Evolutionary conservation across 1,284 basidiomycete genomes (phyloP), one percentile per base, ranked within the genome.

Genomic region (Phaffia rhodozyma): DNA sequence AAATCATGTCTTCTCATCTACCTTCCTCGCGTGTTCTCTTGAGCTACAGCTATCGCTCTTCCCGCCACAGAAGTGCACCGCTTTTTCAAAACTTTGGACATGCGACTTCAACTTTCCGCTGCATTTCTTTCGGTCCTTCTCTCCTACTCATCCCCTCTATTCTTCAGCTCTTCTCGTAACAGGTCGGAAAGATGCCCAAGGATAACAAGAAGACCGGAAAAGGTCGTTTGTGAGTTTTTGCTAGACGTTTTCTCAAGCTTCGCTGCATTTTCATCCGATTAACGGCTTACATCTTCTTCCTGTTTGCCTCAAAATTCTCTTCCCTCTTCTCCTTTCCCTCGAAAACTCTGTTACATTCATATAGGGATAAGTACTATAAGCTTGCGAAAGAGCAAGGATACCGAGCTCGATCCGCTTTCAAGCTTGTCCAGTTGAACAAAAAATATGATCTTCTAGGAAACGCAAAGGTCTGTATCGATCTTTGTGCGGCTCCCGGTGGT

Each of bases 381-480:
- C 77, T 81, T 60, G 79, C 79, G 61, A 83, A 82, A 70, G 94
- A 98, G 79, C 96, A 98, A 80, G 96, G 96, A 67, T 99, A 94
- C 76, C 89, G 96, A 68, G 96, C 96, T 69, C 94, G 96, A 82
- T 97, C 96, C 27, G 96, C 96, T 3, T 99, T 98, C 86, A 99
- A 99, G 79, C 84, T 99, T 66, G 93, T 98, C 65, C 96, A 99
- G 76, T 80, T 99, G 69, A 98, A 99, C 82, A 94, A 97, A 75
- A 97, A 97, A 78, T 99, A 89, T 78, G 84, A 86, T 50, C 89
- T 98, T 72, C 82, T 98, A 51, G 91, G 94, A 72, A 81, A 83
- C 58, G 87, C 96, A 38, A 82, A 86, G 83, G 97, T 94, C 76
- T 91, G 87, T 64, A 96, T 99, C 74, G 96, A 99, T 83, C 81